Conservation (phyloP, 768 basidiomycete genomes). For the Trametes cingulata region DNA sequence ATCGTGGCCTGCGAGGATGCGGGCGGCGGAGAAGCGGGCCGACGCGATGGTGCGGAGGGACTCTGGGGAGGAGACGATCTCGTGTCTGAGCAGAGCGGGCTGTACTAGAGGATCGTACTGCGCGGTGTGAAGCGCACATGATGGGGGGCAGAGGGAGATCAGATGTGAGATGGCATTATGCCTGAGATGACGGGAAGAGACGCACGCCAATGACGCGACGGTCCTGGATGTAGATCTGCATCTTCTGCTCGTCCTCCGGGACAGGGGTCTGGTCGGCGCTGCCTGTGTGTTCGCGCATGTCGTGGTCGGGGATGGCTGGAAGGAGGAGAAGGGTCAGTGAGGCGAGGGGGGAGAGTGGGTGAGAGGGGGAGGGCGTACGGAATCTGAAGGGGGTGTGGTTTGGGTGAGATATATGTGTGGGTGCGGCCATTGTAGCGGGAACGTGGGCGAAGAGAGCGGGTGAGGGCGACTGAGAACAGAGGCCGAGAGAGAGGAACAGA, state of each 20-base stretch:
- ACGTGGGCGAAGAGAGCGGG: background rate
- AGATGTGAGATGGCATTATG: slow-evolving; percentile 4
- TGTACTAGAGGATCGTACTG: slow-evolving; percentile 97
- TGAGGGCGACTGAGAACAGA: background rate
- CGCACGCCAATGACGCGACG: slow-evolving; percentile 77
- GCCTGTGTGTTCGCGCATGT: slow-evolving; percentile 27
- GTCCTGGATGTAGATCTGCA: slow-evolving; percentile 78
- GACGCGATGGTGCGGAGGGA: slow-evolving; percentile 77
- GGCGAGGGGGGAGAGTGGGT: background rate
- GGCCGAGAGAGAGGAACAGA: background rate
- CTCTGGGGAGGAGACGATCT: slow-evolving; percentile 65
- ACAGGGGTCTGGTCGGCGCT: slow-evolving; percentile 49
- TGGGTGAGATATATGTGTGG: slow-evolving; percentile 13
- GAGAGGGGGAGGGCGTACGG: slow-evolving; percentile 30
- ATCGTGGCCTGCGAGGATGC: slow-evolving; percentile 81
- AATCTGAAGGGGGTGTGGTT: slow-evolving; percentile 36
- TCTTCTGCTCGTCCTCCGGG: slow-evolving; percentile 63
- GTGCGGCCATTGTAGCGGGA: slow-evolving; percentile 10
- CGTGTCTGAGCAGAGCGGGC: slow-evolving; percentile 86
- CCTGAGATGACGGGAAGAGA: slow-evolving; percentile 16
- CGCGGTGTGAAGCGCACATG: no score
- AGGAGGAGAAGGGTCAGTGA: slow-evolving; percentile 18
- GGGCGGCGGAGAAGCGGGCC: slow-evolving; percentile 77
- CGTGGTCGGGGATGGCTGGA: slow-evolving; percentile 41
- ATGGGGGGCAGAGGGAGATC: slow-evolving; percentile 7